A percentile compares a stretch with the other conserved stretches of the same genome.
These are phyloP conservation scores for Trichaptum fuscoviolaceum DNA, from an alignment of 768 basidiomycete genomes.

Conservation along the genomic window DNA sequence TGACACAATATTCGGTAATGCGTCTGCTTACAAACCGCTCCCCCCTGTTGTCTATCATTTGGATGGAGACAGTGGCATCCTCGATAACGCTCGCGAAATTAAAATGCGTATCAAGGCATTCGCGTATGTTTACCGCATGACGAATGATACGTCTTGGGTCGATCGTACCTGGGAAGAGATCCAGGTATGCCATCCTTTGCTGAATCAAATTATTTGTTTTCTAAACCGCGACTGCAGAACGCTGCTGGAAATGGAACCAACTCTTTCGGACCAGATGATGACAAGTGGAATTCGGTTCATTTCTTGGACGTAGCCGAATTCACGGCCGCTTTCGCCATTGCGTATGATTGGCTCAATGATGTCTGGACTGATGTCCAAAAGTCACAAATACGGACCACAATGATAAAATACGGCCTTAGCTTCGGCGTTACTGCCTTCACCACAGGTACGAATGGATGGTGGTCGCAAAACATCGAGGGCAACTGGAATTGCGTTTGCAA, in stretches of 20 bases:
- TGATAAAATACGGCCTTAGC: conserved; percentile 74
- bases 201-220: background rate
- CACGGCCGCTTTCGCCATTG: conserved; percentile 82
- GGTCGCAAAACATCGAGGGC: conserved; percentile 51
- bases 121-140: conserved; percentile 85
- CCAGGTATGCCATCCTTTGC: conserved; percentile 44
- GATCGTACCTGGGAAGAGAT: conserved; percentile 84
- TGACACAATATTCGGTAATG: conserved; percentile 84
- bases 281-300: conserved; percentile 82
- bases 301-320: conserved; percentile 95
- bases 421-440: conserved; percentile 56
- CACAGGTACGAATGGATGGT: conserved; percentile 46
- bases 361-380: conserved; percentile 74
- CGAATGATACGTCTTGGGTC: conserved; percentile 88
- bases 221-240: conserved; percentile 40
- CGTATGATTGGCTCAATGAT: conserved; percentile 95
- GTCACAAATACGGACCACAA: conserved; percentile 55
- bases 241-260: conserved; percentile 65
- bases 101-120: conserved; percentile 92
- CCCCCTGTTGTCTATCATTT: conserved; percentile 64
- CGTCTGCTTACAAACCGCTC: conserved; percentile 59
- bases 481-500: conserved; percentile 99
- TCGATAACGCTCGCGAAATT: conserved; percentile 84
- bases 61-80: conserved; percentile 86
- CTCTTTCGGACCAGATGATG: conserved; percentile 57